These are phyloP conservation scores for Penicillium flavigenum DNA, from an alignment of 495 filamentous ascomycete species.

Conservation along the genomic window DNA sequence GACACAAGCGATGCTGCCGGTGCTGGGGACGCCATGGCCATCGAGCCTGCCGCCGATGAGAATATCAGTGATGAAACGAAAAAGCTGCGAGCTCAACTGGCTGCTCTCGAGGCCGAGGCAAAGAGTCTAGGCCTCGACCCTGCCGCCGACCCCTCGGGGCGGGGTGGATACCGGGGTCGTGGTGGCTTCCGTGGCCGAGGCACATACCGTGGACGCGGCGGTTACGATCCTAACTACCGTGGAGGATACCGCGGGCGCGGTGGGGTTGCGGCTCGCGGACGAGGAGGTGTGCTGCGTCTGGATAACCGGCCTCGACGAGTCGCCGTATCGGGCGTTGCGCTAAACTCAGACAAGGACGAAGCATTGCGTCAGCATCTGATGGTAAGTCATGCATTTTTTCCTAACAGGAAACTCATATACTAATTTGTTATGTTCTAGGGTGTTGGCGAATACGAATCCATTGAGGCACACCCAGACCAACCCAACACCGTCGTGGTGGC, in stretches of 20 bases:
- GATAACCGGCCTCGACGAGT: slow-evolving; percentile 86
- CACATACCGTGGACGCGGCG: slow-evolving; percentile 58
- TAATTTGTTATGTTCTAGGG: slow-evolving; percentile 50
- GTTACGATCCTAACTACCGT: slow-evolving; percentile 26
- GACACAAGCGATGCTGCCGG: slow-evolving; percentile 25
- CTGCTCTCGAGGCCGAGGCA: slow-evolving; percentile 82
- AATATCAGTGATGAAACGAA: slow-evolving; percentile 60
- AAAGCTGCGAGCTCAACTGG: slow-evolving; percentile 74
- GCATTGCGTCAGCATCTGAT: slow-evolving; percentile 80
- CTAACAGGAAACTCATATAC: slow-evolving; percentile 25
- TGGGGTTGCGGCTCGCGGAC: slow-evolving; percentile 18
- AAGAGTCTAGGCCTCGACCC: slow-evolving; percentile 72
- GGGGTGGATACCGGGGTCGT: slow-evolving; percentile 44
- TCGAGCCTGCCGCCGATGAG: slow-evolving; percentile 39
- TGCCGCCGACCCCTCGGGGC: slow-evolving; percentile 35
- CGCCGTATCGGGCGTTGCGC: slow-evolving; percentile 66
- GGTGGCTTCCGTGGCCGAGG: slow-evolving; percentile 51
- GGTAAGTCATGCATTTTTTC: slow-evolving; percentile 52
- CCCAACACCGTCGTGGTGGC: slow-evolving; percentile 62
- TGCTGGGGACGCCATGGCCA: slow-evolving; percentile 16
- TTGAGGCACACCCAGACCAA: slow-evolving; percentile 62
- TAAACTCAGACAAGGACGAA: slow-evolving; percentile 74
- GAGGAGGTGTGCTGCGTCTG: slow-evolving; percentile 67
- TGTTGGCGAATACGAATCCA: slow-evolving; percentile 76
- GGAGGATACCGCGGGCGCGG: slow-evolving; percentile 43